A percentile compares a stretch with the other conserved stretches of the same genome.
Evolutionary conservation across 352 stramenopile genomes (phyloP).

Genomic region (Phytopythium chamaehyphon): DNA sequence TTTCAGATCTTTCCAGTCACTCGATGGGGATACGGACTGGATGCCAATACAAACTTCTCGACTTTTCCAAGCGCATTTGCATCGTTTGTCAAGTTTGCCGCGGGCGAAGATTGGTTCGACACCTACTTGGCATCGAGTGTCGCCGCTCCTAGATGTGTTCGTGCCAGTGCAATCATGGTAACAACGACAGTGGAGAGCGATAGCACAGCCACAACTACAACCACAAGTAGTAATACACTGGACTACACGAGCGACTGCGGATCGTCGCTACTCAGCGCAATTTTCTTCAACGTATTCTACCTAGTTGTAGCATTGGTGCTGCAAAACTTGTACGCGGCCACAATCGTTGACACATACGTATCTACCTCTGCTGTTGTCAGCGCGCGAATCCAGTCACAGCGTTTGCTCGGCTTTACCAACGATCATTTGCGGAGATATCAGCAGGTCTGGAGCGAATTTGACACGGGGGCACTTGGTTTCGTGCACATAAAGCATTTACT

Average conservation of each 20-base stretch:
- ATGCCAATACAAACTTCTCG: slow-evolving; percentile 68
- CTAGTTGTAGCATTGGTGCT: slow-evolving; percentile 73
- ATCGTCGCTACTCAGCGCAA: slow-evolving; percentile 45
- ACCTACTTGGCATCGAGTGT: slow-evolving; percentile 72
- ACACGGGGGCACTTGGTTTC: slow-evolving; percentile 67
- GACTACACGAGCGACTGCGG: slow-evolving; percentile 61
- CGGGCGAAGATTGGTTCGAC: slow-evolving; percentile 82
- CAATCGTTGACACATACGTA: slow-evolving; percentile 81
- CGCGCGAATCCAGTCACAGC: slow-evolving; percentile 47
- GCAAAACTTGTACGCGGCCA: slow-evolving; percentile 79
- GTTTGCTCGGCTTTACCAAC: slow-evolving; percentile 58
- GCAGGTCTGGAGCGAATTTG: slow-evolving; percentile 69
- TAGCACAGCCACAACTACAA: background rate
- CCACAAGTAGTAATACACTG: background rate
- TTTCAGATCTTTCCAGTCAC: slow-evolving; percentile 83
- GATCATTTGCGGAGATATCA: slow-evolving; percentile 66
- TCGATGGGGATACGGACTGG: slow-evolving; percentile 69
- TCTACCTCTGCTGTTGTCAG: slow-evolving; percentile 59
- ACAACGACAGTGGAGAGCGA: slow-evolving; percentile 6
- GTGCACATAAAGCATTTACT: slow-evolving; percentile 68
- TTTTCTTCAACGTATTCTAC: slow-evolving; percentile 84
- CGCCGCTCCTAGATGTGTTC: slow-evolving; percentile 46
- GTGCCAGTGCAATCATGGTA: slow-evolving; percentile 1
- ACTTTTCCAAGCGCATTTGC: slow-evolving; percentile 74
- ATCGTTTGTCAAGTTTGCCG: slow-evolving; percentile 78